Evolutionary conservation across 1,284 basidiomycete genomes (phyloP), one percentile per base, ranked within the genome.

Genomic region (Moesziomyces antarcticus): DNA sequence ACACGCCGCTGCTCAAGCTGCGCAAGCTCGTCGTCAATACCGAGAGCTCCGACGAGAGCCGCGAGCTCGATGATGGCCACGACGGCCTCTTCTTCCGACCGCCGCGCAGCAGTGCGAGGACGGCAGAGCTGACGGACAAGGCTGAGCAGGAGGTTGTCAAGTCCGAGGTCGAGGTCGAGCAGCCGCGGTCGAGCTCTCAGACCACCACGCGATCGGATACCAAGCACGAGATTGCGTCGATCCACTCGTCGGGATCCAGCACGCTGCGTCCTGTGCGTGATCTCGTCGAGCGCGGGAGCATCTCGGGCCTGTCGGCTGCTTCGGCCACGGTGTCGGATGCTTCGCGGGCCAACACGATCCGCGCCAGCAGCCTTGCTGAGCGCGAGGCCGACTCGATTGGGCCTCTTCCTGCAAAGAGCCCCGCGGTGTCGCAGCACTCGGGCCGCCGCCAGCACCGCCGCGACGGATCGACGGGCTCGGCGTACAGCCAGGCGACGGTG

Each of bases 1-100:
- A 75, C 18, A 75, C 73, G 11, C 69, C 73, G 25, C 51, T 75
- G 16, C 64, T 75, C 43, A 56, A 66, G 62, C 55, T 75, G 27
- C 57, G 61, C 11, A 73, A 69, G 45, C 56, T 75, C 14, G 52
- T 75, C 18, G 73, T 75, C 41, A 54, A 62, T 44, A 75, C 73
- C 43, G 40, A 62, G 16, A 53, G 41, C 20, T 61, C 65, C 35
- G 68, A 71, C 42, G 57, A 60, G 13, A 60, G 64, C 50, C 41
- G 57, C 24, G 55, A 63, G 14, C 51, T 52, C 5, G 43, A 61
- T 27, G 50, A 47, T 24, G 48, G 20, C n/a, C 42, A 40, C 20
- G 56, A 72, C 16, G 45, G 37, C 6, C 61, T 75, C 47, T 75
- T 71, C 57, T 68, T 72, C 60, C 69, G 58, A 5, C 64, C 56